These are phyloP conservation scores for Panaeolus cyanescens DNA, from an alignment of 768 basidiomycete genomes.

Conservation along the genomic window DNA sequence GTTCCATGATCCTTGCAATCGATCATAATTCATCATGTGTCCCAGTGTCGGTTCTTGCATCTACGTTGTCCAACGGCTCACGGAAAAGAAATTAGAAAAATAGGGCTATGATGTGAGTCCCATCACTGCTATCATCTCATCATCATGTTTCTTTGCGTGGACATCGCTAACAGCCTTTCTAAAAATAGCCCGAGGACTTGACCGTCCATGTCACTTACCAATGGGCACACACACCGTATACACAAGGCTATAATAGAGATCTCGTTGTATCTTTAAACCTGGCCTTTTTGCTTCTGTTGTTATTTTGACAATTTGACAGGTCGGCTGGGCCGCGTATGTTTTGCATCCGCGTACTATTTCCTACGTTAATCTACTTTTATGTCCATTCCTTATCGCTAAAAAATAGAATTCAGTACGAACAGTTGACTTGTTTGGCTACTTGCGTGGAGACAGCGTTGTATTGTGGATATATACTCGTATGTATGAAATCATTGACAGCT, in stretches of 20 bases:
- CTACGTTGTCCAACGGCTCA: neutral
- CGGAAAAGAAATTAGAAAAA: neutral
- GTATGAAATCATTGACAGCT: neutral
- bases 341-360: neutral
- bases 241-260: neutral
- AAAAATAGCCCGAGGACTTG: neutral
- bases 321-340: neutral
- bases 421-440: neutral
- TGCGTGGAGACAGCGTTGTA: neutral
- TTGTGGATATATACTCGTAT: neutral
- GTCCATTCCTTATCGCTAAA: neutral
- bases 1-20: neutral
- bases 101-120: neutral
- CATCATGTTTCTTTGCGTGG: neutral
- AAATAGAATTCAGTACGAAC: neutral
- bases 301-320: neutral
- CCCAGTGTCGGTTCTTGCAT: too few species aligned
- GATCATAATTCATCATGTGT: too few species aligned
- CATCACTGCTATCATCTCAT: too few species aligned
- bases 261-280: neutral
- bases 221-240: neutral
- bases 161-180: neutral
- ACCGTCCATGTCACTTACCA: neutral
- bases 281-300: neutral
- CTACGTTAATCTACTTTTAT: neutral